Conservation (phyloP, 2,329 filamentous ascomycete genomes). For the Albophoma yamanashiensis region DNA sequence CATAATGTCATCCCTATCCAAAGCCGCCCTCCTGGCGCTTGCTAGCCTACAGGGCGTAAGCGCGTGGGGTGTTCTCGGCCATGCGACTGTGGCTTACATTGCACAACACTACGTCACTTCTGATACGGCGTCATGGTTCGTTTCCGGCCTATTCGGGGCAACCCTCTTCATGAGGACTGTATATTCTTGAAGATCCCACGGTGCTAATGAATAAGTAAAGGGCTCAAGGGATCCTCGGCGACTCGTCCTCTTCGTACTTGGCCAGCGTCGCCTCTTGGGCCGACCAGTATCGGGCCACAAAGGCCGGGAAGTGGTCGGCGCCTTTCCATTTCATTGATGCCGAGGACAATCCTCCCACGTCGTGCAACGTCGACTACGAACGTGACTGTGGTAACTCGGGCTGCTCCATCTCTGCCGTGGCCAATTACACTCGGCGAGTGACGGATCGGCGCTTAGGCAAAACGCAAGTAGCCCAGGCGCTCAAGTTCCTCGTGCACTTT, state of each 20-base stretch:
- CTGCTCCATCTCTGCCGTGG: constrained; percentile 15
- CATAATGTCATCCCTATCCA: constrained; percentile 5
- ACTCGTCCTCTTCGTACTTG: constrained; percentile 33
- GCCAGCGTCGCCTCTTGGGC: constrained; percentile 32
- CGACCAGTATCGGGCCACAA: constrained; percentile 35
- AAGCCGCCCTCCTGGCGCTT: constrained; percentile 5
- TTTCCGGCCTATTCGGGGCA: not conserved
- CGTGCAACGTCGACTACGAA: constrained; percentile 30
- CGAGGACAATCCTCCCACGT: constrained; percentile 20
- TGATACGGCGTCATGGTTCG: constrained; percentile 19
- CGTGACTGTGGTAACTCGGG: constrained; percentile 16
- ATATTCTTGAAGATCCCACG: not conserved
- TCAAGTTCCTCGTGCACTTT: constrained; percentile 31
- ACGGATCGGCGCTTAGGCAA: constrained; percentile 6
- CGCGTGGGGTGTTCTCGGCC: constrained; percentile 35
- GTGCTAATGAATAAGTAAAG: not conserved
- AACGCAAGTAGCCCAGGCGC: constrained; percentile 8
- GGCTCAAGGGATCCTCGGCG: constrained; percentile 22
- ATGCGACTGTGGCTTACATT: constrained; percentile 43
- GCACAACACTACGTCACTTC: constrained; percentile 35
- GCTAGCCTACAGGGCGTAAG: constrained; percentile 6
- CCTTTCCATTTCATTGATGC: constrained; percentile 44
- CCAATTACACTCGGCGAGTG: constrained; percentile 16
- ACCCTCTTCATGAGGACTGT: not conserved
- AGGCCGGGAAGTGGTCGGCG: constrained; percentile 32